phyloP scores from a whole-genome alignment of 495 filamentous ascomycete species.

The Penicillium cinerascens region DNA sequence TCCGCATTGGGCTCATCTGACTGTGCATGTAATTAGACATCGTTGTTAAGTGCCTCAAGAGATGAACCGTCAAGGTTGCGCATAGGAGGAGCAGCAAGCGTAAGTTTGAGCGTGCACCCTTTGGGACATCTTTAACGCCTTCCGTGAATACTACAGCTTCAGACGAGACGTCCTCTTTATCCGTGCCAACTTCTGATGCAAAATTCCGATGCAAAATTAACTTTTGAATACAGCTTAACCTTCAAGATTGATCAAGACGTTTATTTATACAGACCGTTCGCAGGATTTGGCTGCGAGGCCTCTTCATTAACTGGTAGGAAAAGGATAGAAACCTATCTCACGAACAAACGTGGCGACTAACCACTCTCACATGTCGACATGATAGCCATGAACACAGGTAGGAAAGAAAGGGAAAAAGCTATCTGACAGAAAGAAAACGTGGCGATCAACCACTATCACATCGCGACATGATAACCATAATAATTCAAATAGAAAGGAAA shows the following conservation, averaged over 20 bases:
- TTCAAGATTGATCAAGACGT: not conserved
- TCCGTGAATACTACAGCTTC: too few relatives aligned
- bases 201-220: too few relatives aligned
- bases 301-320: not conserved
- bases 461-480: slow-evolving; percentile 5
- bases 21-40: too few relatives aligned
- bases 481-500: not conserved
- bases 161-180: too few relatives aligned
- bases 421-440: slow-evolving; percentile 5
- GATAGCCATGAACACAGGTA: not conserved
- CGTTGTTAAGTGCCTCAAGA: too few relatives aligned
- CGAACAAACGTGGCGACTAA: not conserved
- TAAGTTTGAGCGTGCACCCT: too few relatives aligned
- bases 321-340: not conserved
- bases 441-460: slow-evolving; percentile 12
- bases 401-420: slow-evolving; percentile 9
- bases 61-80: too few relatives aligned
- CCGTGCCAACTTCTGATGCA: too few relatives aligned
- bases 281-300: not conserved
- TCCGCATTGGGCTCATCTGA: too few relatives aligned
- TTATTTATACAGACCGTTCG: not conserved
- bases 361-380: not conserved
- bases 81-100: too few relatives aligned
- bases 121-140: too few relatives aligned
- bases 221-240: not conserved